Evolutionary conservation across 2,329 filamentous ascomycete genomes (phyloP), one percentile per base, ranked within the genome.

Genomic region (Polychaeton citri): DNA sequence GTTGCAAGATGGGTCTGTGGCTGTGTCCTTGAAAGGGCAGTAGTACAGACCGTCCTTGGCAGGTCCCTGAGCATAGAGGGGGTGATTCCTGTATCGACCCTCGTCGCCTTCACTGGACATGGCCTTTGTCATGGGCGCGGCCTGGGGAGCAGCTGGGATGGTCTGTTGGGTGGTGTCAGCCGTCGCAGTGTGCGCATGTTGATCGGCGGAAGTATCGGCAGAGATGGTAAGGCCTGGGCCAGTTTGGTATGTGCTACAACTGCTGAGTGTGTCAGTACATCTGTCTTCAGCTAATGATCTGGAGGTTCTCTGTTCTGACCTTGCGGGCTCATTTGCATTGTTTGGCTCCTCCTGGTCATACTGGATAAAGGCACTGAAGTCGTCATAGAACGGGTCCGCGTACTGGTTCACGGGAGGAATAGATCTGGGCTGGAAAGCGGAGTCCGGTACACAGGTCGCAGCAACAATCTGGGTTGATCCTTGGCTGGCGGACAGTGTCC

Each of bases 31-130:
- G 69, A 81, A 90, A 5, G 88, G 88, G 69, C 88, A 96, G 65
- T 93, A 85, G 65, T 90, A 96, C 40, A 92, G 74, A 54, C 85
- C 86, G 61, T 94, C 84, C 21, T 69, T 58, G 28, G 71, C 60
- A 7, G 78, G 72, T 32, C 64, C 63, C 37, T 74, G 75, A 56
- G 79, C 78, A 66, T 87, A 88, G 9, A 84, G 65, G 15, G 68
- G 71, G 56, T 87, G 78, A 55, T 54, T 65, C 34, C 65, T 45
- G 45, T 56, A 48, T 13, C 53, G 53, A 30, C 53, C 53, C 38
- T 59, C 55, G 16, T 52, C 53, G 15, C 28, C 37, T 17, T 54
- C 52, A n/a, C 36, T 37, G 20, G 37, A 38, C 16, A 40, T 36
- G 26, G 37, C 39, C 32, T 43, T 33, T 20, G 40, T 21, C 18